Conservation (phyloP, 164 flowering plant genomes). For the Annona squamosa region DNA sequence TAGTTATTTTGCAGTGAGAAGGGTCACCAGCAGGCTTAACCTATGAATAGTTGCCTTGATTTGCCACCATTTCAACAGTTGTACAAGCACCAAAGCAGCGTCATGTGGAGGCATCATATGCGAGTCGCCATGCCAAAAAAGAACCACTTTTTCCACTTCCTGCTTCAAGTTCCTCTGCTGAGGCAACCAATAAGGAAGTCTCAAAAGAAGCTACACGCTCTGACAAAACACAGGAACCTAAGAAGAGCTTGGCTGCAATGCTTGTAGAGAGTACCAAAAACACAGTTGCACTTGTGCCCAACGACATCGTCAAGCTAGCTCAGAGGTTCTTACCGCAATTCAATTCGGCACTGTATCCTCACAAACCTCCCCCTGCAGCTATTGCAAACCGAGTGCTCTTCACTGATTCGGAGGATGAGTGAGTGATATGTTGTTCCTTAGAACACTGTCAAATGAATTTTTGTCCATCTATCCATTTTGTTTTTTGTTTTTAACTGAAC, state of each 20-base stretch:
- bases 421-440: slow-evolving; percentile 31
- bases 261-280: slow-evolving; percentile 79
- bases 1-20: background rate
- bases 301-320: slow-evolving; percentile 56
- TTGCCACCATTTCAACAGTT: slow-evolving; percentile 38
- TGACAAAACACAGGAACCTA: slow-evolving; percentile 23
- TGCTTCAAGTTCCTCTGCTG: slow-evolving; percentile 11
- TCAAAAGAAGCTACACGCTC: slow-evolving; percentile 11
- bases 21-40: slow-evolving; percentile 6
- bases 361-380: slow-evolving; percentile 76
- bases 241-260: slow-evolving; percentile 78
- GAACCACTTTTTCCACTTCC: slow-evolving; percentile 72
- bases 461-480: background rate
- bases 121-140: slow-evolving; percentile 27
- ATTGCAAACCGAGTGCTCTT: slow-evolving; percentile 80
- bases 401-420: slow-evolving; percentile 96
- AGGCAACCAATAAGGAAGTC: slow-evolving; percentile 26
- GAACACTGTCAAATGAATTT: background rate
- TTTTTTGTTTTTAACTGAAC: background rate
- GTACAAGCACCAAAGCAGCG: slow-evolving; percentile 37
- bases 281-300: slow-evolving; percentile 78
- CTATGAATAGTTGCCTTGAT: slow-evolving; percentile 8
- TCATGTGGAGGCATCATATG: slow-evolving; percentile 32
- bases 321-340: slow-evolving; percentile 65
- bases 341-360: slow-evolving; percentile 86